Conservation (phyloP, 2,329 filamentous ascomycete species). For the Pezicula rhizophila region DNA sequence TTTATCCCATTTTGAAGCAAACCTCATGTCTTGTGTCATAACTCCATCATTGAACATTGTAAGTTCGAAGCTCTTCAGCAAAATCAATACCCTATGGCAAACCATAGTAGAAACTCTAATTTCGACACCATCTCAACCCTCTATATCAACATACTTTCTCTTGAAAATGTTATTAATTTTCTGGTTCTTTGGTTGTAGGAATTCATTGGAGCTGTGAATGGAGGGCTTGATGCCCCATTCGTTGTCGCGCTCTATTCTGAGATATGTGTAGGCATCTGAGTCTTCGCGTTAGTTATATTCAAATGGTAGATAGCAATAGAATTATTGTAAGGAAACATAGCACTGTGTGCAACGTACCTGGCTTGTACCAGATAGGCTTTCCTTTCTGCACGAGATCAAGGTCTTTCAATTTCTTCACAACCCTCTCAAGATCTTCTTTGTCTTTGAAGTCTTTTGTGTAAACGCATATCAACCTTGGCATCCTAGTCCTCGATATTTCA, state of each 20-base stretch:
- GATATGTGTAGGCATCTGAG: slow-evolving; percentile 61
- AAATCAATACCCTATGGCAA: neutral
- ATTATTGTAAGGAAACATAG: slow-evolving; percentile 12
- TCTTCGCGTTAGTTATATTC: neutral
- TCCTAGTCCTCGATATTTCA: slow-evolving; percentile 33
- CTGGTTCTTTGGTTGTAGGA: slow-evolving; percentile 13
- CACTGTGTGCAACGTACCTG: slow-evolving; percentile 3
- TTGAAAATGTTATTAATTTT: neutral
- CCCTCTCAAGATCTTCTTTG: slow-evolving; percentile 59
- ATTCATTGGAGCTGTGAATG: slow-evolving; percentile 44
- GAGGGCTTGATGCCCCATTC: slow-evolving; percentile 56
- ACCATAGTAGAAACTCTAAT: neutral
- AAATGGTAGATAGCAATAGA: no score
- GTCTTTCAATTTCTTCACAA: slow-evolving; percentile 55
- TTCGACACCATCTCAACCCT: neutral
- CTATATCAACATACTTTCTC: neutral
- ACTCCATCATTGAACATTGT: neutral
- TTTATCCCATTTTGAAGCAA: no score
- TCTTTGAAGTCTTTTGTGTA: slow-evolving; percentile 74
- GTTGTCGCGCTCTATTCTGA: slow-evolving; percentile 57
- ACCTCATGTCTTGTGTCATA: no score
- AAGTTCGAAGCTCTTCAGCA: neutral
- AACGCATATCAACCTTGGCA: slow-evolving; percentile 61
- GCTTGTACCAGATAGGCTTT: slow-evolving; percentile 68
- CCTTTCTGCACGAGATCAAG: slow-evolving; percentile 51